Evolutionary conservation across 345 rosid genomes (phyloP).

Genomic region (Nephelium lappaceum): DNA sequence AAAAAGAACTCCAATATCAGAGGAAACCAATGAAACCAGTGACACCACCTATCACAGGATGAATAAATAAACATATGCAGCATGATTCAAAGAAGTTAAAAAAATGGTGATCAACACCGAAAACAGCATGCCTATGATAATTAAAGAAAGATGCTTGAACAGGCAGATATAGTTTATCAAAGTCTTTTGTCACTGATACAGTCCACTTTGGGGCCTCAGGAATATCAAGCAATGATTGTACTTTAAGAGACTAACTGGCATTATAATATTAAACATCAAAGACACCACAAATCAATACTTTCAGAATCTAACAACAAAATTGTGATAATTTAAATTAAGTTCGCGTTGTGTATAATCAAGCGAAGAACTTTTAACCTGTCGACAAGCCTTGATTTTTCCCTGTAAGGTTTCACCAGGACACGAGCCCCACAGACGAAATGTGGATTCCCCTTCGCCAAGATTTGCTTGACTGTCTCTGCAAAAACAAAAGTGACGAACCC

Average conservation of each 20-base stretch:
- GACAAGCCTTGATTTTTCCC: slow-evolving; percentile 76
- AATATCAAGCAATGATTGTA: neutral
- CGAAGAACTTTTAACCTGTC: slow-evolving; percentile 49
- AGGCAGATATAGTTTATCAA: slow-evolving; percentile 4
- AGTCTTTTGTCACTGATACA: neutral
- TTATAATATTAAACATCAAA: neutral
- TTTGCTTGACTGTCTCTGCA: slow-evolving; percentile 67
- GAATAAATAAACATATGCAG: neutral
- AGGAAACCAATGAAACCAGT: neutral
- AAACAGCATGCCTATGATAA: slow-evolving; percentile 21
- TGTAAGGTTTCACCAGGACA: slow-evolving; percentile 94
- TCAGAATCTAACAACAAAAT: neutral
- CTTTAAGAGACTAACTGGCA: neutral
- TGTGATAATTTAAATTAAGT: neutral
- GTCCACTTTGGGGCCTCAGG: neutral
- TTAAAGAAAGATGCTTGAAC: slow-evolving; percentile 17
- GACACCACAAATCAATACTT: neutral
- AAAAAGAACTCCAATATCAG: neutral
- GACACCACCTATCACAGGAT: neutral
- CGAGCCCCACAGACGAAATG: slow-evolving; percentile 94
- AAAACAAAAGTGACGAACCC: slow-evolving; percentile 86
- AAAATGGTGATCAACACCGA: slow-evolving; percentile 4
- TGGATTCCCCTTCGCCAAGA: slow-evolving; percentile 87
- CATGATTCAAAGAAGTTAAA: slow-evolving; percentile 20
- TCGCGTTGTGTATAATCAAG: neutral